These are phyloP conservation scores for Gaertneriomyces sp. DNA, from an alignment of 192 early-diverging fungal genomes.

Conservation along the genomic window DNA sequence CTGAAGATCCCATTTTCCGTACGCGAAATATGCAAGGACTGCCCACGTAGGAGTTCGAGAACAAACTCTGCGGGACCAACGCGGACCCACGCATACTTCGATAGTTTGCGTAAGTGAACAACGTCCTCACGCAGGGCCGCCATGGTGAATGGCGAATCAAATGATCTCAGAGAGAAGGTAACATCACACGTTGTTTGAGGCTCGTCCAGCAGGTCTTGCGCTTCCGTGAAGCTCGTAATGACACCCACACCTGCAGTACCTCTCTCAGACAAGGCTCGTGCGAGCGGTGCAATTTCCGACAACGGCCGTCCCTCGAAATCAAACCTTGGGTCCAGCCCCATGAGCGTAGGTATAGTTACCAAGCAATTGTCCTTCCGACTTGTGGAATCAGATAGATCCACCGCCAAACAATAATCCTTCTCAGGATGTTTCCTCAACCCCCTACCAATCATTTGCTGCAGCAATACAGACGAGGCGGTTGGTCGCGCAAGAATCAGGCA, in stretches of 20 bases:
- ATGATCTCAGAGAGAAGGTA: neutral
- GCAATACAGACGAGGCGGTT: conserved; percentile 75
- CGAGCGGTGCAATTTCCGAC: neutral
- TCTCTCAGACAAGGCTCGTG: neutral
- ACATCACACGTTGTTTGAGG: neutral
- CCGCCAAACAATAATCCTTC: conserved; percentile 74
- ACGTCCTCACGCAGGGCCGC: neutral
- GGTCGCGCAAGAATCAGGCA: conserved; percentile 83
- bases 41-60: neutral
- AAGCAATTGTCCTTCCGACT: conserved; percentile 29
- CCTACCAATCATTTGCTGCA: conserved; percentile 95
- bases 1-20: neutral
- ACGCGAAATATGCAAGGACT: neutral
- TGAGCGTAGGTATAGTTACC: conserved; percentile 71
- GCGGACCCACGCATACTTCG: conserved; percentile 29
- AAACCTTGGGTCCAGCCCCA: conserved; percentile 67
- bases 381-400: conserved; percentile 85
- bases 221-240: neutral
- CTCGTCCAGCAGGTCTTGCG: neutral
- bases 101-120: neutral
- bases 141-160: conserved; percentile 1
- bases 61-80: conserved; percentile 17
- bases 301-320: conserved; percentile 30
- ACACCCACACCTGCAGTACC: neutral
- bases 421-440: conserved; percentile 65